These are phyloP conservation scores for Zopfochytrium polystomum DNA, from an alignment of 371 early-diverging fungal genomes.

Conservation along the genomic window DNA sequence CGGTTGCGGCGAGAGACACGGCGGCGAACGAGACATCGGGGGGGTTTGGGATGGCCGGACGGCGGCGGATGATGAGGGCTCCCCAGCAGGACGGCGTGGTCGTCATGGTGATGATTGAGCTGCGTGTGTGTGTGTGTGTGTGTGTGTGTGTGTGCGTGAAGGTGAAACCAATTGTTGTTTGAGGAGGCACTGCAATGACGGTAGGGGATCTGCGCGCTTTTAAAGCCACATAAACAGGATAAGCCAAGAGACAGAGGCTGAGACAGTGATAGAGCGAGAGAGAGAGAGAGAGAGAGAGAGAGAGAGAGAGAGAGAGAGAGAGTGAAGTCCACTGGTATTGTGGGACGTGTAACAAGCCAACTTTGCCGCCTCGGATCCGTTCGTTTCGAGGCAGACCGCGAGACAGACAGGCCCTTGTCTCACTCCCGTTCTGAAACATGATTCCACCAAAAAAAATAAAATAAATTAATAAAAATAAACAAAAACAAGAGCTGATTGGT, in stretches of 20 bases:
- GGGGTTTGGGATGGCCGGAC: neutral
- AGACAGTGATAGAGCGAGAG: neutral
- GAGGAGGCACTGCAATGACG: neutral
- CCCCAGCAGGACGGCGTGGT: neutral
- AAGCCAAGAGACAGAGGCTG: neutral
- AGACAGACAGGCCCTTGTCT: too few species aligned
- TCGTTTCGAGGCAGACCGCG: too few species aligned
- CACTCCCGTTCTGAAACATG: too few species aligned
- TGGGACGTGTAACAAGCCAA: too few species aligned
- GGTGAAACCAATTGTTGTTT: neutral
- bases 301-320: too few species aligned
- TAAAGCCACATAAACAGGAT: neutral
- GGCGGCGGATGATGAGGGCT: neutral
- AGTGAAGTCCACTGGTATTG: too few species aligned
- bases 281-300: too few species aligned
- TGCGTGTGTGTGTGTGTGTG: neutral
- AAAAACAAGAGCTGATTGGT: too few species aligned
- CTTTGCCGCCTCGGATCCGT: too few species aligned
- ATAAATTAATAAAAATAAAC: too few species aligned
- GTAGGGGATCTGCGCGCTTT: neutral
- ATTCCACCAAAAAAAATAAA: too few species aligned
- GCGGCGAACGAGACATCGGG: too few species aligned
- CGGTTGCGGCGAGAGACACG: slow-evolving; percentile 15
- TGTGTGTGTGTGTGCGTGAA: neutral
- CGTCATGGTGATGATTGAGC: neutral